A percentile compares a stretch with the other conserved stretches of the same genome.
Evolutionary conservation across 257 asterid species (phyloP).

Genomic region (Lithospermum erythrorhizon): DNA sequence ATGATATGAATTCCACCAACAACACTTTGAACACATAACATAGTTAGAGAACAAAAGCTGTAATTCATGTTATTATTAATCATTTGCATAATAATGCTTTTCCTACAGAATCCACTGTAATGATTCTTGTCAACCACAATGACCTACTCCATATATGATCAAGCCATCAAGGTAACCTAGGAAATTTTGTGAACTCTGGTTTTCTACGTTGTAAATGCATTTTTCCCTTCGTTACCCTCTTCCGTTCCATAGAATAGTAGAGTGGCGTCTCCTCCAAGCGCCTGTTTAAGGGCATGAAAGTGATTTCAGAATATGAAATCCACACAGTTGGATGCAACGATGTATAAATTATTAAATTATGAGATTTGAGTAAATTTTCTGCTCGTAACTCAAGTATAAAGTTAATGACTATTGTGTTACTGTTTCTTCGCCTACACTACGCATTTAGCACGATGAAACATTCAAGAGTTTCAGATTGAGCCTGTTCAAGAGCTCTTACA

Average conservation of each 20-base stretch:
- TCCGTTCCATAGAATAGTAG: constrained; percentile 85
- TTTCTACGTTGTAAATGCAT: constrained; percentile 51
- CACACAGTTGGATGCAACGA: neutral
- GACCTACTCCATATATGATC: constrained; percentile 3
- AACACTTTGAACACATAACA: too few relatives aligned
- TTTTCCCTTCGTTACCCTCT: constrained; percentile 86
- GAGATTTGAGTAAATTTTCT: neutral
- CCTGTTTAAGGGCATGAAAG: constrained; percentile 23
- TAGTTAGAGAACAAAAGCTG: too few relatives aligned
- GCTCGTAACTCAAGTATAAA: neutral
- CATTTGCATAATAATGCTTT: too few relatives aligned
- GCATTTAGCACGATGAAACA: too few relatives aligned
- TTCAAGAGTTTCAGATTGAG: too few relatives aligned
- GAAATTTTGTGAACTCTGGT: constrained; percentile 83
- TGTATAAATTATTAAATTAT: neutral
- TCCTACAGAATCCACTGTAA: too few relatives aligned
- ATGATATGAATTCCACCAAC: too few relatives aligned
- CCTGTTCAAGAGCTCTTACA: too few relatives aligned
- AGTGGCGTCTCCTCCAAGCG: constrained; percentile 84
- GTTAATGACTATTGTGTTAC: neutral
- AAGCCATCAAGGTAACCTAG: constrained; percentile 63
- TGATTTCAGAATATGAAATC: neutral
- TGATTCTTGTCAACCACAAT: too few relatives aligned
- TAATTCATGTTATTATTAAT: too few relatives aligned
- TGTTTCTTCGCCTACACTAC: too few relatives aligned